These are phyloP conservation scores for Monotropa hypopitys DNA, from an alignment of 179 eudicot genomes.

Conservation along the genomic window DNA sequence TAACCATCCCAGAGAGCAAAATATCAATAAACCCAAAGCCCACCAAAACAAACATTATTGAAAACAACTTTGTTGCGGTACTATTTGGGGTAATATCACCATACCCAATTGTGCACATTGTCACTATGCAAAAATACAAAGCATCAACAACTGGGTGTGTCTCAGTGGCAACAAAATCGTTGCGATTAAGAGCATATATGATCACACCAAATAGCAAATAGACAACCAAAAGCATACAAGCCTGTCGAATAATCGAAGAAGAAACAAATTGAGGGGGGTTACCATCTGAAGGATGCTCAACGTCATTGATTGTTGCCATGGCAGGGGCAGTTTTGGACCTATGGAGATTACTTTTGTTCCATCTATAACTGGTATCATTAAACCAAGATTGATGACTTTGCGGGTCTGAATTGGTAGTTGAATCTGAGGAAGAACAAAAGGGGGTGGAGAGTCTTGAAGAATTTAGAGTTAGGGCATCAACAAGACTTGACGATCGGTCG, in stretches of 20 bases:
- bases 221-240: conserved; percentile 44
- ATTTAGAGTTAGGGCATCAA: conserved; percentile 30
- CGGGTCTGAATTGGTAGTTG: conserved; percentile 11
- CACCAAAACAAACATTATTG: conserved; percentile 74
- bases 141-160: conserved; percentile 94
- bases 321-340: conserved; percentile 93
- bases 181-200: conserved; percentile 45
- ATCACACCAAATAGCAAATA: conserved; percentile 61
- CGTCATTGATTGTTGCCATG: conserved; percentile 61
- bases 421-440: conserved; percentile 8
- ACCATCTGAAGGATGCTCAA: conserved; percentile 9
- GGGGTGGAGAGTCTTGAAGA: conserved; percentile 23
- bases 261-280: conserved; percentile 34
- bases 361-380: conserved; percentile 33
- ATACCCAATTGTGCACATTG: conserved; percentile 98
- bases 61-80: conserved; percentile 61
- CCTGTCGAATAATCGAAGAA: conserved; percentile 52
- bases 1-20: conserved; percentile 82
- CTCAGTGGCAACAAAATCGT: conserved; percentile 41
- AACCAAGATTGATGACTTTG: conserved; percentile 38
- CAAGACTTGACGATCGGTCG: conserved; percentile 14
- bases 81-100: conserved; percentile 88
- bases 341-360: conserved; percentile 42
- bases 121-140: conserved; percentile 86
- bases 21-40: conserved; percentile 94